Evolutionary conservation across 495 filamentous ascomycete genomes (phyloP).

Genomic region (Glonium stellatum): DNA sequence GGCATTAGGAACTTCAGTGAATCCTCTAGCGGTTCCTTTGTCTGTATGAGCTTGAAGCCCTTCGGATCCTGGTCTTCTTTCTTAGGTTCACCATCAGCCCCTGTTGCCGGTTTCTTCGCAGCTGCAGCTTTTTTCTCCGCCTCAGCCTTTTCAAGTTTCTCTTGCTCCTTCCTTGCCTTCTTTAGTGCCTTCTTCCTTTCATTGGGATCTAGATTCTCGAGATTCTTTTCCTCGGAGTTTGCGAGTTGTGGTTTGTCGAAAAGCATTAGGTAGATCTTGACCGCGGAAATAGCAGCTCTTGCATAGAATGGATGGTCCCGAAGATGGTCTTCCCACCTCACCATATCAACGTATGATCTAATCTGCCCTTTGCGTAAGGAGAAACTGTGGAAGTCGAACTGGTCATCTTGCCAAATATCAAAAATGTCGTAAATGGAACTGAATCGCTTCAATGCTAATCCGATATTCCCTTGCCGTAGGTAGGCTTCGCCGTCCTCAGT

Average conservation of each 20-base stretch:
- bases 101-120: conserved; percentile 45
- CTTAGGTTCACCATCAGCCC: conserved; percentile 47
- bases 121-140: conserved; percentile 73
- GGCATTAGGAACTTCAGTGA: conserved; percentile 80
- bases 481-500: conserved; percentile 93
- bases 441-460: conserved; percentile 85
- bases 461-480: conserved; percentile 71
- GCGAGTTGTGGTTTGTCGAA: conserved; percentile 67
- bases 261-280: conserved; percentile 72
- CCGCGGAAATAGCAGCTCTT: conserved; percentile 73
- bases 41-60: conserved; percentile 68
- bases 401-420: conserved; percentile 94
- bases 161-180: conserved; percentile 89
- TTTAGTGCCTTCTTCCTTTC: conserved; percentile 90
- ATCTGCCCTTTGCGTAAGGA: conserved; percentile 93
- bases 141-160: conserved; percentile 74
- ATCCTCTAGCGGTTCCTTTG: conserved; percentile 73
- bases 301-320: conserved; percentile 90
- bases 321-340: conserved; percentile 88
- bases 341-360: conserved; percentile 89
- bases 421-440: conserved; percentile 84
- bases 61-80: conserved; percentile 86
- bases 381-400: conserved; percentile 98
- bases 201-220: conserved; percentile 52
- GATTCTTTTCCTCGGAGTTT: conserved; percentile 46